phyloP scores from a whole-genome alignment of 1,284 basidiomycete species.

The Leccinum olivaceoglutinosum region DNA sequence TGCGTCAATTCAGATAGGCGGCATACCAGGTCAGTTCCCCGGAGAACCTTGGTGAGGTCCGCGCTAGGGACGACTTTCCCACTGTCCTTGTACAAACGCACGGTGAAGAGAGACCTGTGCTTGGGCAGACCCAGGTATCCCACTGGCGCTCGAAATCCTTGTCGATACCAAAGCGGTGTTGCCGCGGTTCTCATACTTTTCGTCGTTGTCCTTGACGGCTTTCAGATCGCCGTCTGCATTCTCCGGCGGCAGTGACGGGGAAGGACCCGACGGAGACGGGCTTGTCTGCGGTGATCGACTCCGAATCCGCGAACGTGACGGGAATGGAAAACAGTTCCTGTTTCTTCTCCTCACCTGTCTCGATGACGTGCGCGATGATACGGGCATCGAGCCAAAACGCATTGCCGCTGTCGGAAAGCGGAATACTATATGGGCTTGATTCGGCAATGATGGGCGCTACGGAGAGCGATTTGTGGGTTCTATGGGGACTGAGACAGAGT shows the following conservation, averaged over 20 bases:
- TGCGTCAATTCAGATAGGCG: constrained; percentile 1
- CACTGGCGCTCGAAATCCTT: constrained; percentile 77
- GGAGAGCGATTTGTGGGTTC: constrained; percentile 66
- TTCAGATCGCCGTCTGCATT: constrained; percentile 69
- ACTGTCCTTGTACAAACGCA: constrained; percentile 46
- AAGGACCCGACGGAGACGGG: constrained; percentile 49
- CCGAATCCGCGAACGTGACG: constrained; percentile 33
- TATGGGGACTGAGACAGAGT: constrained; percentile 25
- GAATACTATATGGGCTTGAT: constrained; percentile 44
- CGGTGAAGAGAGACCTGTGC: constrained; percentile 62
- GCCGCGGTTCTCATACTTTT: constrained; percentile 67
- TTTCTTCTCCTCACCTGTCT: constrained; percentile 39
- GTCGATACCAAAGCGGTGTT: constrained; percentile 75
- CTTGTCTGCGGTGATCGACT: constrained; percentile 30
- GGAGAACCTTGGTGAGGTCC: constrained; percentile 55
- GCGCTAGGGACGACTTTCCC: constrained; percentile 49
- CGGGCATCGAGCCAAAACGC: constrained; percentile 70
- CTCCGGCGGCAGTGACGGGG: constrained; percentile 59
- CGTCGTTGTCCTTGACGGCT: constrained; percentile 61
- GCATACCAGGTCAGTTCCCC: constrained; percentile 60
- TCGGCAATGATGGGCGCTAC: constrained; percentile 51
- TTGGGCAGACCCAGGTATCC: constrained; percentile 84
- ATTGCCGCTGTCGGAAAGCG: constrained; percentile 60
- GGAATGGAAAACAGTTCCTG: constrained; percentile 57
- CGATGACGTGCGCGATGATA: constrained; percentile 64